Evolutionary conservation across 2,329 filamentous ascomycete genomes (phyloP).

Genomic region (Trichoderma breve): DNA sequence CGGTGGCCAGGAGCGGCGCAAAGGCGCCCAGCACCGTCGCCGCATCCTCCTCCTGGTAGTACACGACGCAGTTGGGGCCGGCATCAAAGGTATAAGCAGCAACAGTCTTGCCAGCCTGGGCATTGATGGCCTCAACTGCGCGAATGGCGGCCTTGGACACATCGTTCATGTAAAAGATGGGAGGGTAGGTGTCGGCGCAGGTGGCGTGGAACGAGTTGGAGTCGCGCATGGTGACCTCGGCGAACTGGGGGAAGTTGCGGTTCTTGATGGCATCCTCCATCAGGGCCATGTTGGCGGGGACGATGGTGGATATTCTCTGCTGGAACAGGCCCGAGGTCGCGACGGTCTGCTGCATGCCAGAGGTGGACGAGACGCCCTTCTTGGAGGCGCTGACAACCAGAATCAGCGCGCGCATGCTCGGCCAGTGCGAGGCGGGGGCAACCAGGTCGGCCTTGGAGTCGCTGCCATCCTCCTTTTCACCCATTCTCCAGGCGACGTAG

Average conservation of each 20-base stretch:
- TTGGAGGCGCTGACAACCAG: conserved; percentile 90
- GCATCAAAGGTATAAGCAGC: conserved; percentile 98
- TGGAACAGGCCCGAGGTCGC: conserved; percentile 85
- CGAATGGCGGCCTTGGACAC: conserved; percentile 82
- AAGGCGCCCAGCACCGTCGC: conserved; percentile 74
- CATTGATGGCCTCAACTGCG: conserved; percentile 86
- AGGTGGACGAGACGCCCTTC: conserved; percentile 90
- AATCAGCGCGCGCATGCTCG: conserved; percentile 87
- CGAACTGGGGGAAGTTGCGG: conserved; percentile 83
- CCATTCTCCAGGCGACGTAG: conserved; percentile 92
- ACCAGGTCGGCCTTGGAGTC: conserved; percentile 89
- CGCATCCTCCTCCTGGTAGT: conserved; percentile 82
- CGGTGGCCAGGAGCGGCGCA: conserved; percentile 60
- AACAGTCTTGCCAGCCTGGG: conserved; percentile 70
- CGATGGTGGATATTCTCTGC: conserved; percentile 70
- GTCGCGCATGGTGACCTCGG: conserved; percentile 90
- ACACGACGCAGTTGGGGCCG: conserved; percentile 93
- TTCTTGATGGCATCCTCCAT: conserved; percentile 81
- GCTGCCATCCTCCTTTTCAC: conserved; percentile 69
- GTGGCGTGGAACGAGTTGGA: conserved; percentile 96
- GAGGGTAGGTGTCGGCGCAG: conserved; percentile 91
- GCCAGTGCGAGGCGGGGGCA: conserved; percentile 87
- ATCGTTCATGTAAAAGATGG: conserved; percentile 99
- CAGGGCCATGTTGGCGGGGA: conserved; percentile 75
- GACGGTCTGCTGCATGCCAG: conserved; percentile 96